Base-by-base conservation (phyloP, 805 yeast genomes). In the Metschnikowia amazonensis region DNA sequence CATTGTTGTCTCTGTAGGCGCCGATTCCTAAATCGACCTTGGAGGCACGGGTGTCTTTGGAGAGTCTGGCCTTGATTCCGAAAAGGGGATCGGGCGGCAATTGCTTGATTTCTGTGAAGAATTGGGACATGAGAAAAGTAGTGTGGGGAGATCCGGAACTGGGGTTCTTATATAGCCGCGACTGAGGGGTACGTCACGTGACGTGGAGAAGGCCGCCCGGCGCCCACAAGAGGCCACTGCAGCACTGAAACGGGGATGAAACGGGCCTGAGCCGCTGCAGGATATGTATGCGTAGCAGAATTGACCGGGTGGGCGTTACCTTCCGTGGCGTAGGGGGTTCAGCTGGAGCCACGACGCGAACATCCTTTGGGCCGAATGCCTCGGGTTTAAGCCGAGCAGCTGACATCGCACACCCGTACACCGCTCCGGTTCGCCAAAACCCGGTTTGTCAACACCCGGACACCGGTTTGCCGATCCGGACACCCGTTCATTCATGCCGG, bases 11-110 rank as follows among this genome's bases (percentile, higher is more conserved):
- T 62, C 88, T 74, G 67, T 82, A 82, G 36, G 88, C 87, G 50
- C 95, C 95, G 52, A 87, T 85, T 31, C 95, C 94, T 56, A 87
- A 72, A 62, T 89, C 96, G 41, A 89, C 96, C 66, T 89, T 90
- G 48, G 69, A 67, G 2, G 74, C 16, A 47, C 92, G 72, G 3
- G 75, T 13, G 59, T 86, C 95, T 32, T 75, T 72, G 20, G 64
- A 58, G 59, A 68, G 80, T 61, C 92, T 74, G 34, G 84, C 82
- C 65, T 84, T 86, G 52, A 89, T 76, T 6, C 86, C 94, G 58
- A 89, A 90, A 44, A 89, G 76, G 5, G 96, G 89, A 66, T 89
- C 97, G 25, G 92, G 85, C 23, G 96, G 96, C 49, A 85, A 69
- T 57, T 76, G 79, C 41, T 74, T 75, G 52, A 86, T 73, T 52